Evolutionary conservation across 225 moss, liverwort and hornwort genomes (phyloP).

Genomic region (Physcomitrellopsis africana): DNA sequence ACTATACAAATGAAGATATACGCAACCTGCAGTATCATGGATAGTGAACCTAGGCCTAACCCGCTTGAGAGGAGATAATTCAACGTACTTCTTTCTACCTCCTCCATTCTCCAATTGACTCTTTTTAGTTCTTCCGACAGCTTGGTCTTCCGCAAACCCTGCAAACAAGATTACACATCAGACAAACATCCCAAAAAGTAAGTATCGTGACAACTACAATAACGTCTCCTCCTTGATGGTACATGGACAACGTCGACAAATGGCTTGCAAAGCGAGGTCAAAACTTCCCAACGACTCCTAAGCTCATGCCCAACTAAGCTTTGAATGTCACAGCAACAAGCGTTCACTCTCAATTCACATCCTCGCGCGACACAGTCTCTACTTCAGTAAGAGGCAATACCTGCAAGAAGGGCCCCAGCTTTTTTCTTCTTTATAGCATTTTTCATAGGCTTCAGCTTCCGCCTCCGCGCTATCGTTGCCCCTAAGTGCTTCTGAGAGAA

Average conservation of each 20-base stretch:
- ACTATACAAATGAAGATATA: not conserved
- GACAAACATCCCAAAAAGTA: not conserved
- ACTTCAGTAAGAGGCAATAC: constrained; percentile 2
- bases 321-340: not conserved
- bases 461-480: constrained; percentile 74
- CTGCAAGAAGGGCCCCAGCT: constrained; percentile 55
- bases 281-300: not conserved
- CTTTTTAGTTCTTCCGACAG: constrained; percentile 34
- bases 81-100: constrained; percentile 47
- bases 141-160: constrained; percentile 60
- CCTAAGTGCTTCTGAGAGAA: constrained; percentile 85
- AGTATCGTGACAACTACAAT: not conserved
- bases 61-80: constrained; percentile 1
- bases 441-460: constrained; percentile 91
- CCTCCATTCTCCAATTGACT: constrained; percentile 35
- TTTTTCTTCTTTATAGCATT: constrained; percentile 78
- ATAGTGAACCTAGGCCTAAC: not conserved
- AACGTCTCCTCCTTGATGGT: not conserved
- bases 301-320: not conserved
- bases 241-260: not conserved
- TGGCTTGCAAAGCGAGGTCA: not conserved
- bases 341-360: not conserved
- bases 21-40: not conserved
- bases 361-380: not conserved
- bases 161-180: constrained; percentile 1